Evolutionary conservation across 495 filamentous ascomycete species (phyloP).

Genomic region (Penicillium crystallinum): DNA sequence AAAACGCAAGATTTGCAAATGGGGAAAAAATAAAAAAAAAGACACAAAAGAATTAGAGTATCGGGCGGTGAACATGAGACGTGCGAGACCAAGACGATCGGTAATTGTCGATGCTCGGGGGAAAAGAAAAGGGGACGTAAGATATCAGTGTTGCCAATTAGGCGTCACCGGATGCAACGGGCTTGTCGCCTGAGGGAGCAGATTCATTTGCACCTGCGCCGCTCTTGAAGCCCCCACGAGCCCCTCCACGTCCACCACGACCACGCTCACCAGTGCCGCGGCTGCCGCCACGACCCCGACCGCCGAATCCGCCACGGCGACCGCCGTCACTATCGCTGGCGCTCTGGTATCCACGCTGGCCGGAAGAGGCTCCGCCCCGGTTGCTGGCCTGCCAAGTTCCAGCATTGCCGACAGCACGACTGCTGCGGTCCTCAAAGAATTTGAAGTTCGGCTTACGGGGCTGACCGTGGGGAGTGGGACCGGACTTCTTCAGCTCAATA

Average conservation of each 20-base stretch:
- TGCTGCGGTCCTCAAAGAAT: slow-evolving; percentile 63
- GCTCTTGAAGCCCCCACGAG: slow-evolving; percentile 54
- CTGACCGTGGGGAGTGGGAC: slow-evolving; percentile 52
- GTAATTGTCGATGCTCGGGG: slow-evolving; percentile 7
- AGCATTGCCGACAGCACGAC: slow-evolving; percentile 51
- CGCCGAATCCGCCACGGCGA: slow-evolving; percentile 59
- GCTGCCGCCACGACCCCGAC: slow-evolving; percentile 53
- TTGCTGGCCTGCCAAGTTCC: slow-evolving; percentile 69
- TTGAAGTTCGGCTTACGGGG: slow-evolving; percentile 70
- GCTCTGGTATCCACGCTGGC: slow-evolving; percentile 67
- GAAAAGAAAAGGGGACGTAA: slow-evolving; percentile 11
- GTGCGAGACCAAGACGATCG: slow-evolving; percentile 5
- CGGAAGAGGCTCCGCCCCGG: slow-evolving; percentile 50
- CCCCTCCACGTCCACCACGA: slow-evolving; percentile 35
- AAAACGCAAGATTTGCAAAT: slow-evolving; percentile 18
- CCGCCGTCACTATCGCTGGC: slow-evolving; percentile 77
- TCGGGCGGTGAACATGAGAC: slow-evolving; percentile 6
- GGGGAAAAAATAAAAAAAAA: slow-evolving; percentile 16
- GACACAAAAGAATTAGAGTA: slow-evolving; percentile 25
- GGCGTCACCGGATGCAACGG: slow-evolving; percentile 41
- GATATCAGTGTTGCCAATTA: slow-evolving; percentile 27
- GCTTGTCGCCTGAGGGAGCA: slow-evolving; percentile 48
- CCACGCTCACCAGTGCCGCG: slow-evolving; percentile 48
- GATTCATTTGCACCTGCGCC: slow-evolving; percentile 39
- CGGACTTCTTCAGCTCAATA: slow-evolving; percentile 60